A percentile compares a stretch with the other conserved stretches of the same genome.
phyloP scores from a whole-genome alignment of 2,329 filamentous ascomycete genomes.

The Colletotrichum simmondsii region DNA sequence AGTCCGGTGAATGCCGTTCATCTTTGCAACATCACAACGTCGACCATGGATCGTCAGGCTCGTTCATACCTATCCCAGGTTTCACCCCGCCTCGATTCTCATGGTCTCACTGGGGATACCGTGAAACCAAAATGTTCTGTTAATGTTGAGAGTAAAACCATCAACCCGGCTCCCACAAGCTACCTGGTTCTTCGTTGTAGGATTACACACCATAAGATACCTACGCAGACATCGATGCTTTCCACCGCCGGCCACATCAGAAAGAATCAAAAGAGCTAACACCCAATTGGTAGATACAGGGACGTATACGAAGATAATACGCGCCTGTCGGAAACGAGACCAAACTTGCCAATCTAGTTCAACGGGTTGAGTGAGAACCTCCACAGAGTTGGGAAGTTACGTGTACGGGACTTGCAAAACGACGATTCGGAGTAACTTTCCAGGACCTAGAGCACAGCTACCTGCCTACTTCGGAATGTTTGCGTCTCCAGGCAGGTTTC shows the following conservation, averaged over 20 bases:
- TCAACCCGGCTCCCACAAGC: background rate
- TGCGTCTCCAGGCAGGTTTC: background rate
- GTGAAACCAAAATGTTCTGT: no score
- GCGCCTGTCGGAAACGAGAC: background rate
- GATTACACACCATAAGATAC: no score
- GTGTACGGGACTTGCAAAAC: background rate
- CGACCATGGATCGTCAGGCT: background rate
- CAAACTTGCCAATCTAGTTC: background rate
- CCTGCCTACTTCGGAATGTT: background rate
- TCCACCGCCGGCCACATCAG: no score
- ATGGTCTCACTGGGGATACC: background rate
- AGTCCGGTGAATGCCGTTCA: background rate
- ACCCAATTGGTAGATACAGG: background rate
- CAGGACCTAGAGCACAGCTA: background rate
- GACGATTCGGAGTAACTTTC: background rate
- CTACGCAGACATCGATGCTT: background rate
- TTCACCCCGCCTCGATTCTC: background rate
- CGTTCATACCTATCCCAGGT: no score
- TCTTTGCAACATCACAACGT: background rate
- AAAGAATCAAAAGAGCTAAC: background rate
- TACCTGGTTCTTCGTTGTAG: background rate
- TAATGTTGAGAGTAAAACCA: no score
- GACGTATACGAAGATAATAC: background rate
- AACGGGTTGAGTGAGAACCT: background rate
- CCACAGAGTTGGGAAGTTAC: background rate